A percentile compares a stretch with the other conserved stretches of the same genome.
Conservation (phyloP, 495 filamentous ascomycete genomes). For the Xylaria grammica region DNA sequence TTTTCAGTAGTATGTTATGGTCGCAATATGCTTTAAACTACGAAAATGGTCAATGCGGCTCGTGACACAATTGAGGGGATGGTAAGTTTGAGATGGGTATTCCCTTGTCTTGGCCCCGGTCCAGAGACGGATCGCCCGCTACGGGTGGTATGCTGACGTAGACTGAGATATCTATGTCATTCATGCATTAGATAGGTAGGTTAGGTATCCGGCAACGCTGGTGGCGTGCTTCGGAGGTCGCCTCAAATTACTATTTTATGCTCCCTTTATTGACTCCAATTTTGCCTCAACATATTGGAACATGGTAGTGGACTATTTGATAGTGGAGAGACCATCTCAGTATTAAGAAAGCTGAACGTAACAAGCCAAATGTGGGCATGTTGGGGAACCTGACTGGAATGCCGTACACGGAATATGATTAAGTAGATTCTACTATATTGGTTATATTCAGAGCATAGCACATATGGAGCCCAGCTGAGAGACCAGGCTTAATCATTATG, state of each 20-base stretch:
- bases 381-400: no score
- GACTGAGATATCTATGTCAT: constrained; percentile 10
- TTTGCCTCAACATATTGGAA: background rate
- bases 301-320: background rate
- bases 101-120: constrained; percentile 9
- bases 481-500: no score
- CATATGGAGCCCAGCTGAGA: no score
- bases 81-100: constrained; percentile 1
- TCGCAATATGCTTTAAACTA: background rate
- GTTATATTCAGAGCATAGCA: no score
- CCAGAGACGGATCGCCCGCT: background rate
- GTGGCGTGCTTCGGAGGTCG: constrained; percentile 3
- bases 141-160: constrained; percentile 13
- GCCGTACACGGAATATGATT: no score
- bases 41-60: background rate
- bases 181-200: background rate
- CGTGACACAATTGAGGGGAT: background rate
- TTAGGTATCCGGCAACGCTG: background rate
- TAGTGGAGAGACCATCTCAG: no score
- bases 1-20: background rate
- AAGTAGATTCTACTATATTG: no score
- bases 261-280: background rate
- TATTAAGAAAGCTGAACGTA: no score
- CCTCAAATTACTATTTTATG: background rate
- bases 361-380: no score